Evolutionary conservation across 1,139 yeast genomes (phyloP), one percentile per base, ranked within the genome.

Genomic region (Geotrichum siamense): DNA sequence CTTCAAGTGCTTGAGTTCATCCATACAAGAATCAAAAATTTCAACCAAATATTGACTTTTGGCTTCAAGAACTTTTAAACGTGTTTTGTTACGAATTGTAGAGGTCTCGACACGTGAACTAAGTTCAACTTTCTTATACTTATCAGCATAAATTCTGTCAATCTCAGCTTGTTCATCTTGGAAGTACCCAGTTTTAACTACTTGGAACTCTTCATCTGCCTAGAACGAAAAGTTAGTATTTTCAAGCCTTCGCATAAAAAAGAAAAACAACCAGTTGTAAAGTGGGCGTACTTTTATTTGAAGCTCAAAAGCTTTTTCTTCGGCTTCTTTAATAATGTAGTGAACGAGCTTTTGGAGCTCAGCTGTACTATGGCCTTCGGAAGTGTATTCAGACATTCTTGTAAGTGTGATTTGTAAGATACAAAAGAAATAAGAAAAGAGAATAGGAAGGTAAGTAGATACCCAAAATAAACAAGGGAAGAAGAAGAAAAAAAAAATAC

Each of bases 341-440:
- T 94, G 91, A 65, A 91, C 95, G 96, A 93, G 91, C 74, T 91
- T 91, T 67, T 82, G 80, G 68, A 91, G 86, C 72, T 91, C 98
- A 56, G 87, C 85, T 62, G 82, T 87, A 58, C 32, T 38, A 26
- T 42, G 41, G 20, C 28, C 34, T 4, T 16, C 34, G 44, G 47
- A 16, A 38, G 36, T 15, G 17, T 12, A 10, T 27, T 19, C 17
- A 40, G 39, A 10, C 41, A 31, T 52, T 51, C 21, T 28, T 6
- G 31, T 16, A 16, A 16, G 12, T 12, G 8, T 5, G 4, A 16
- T 4, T 30, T 17, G 34, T 5, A 5, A 21, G 5, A 30, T 5
- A 12, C 5, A 28, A 28, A 16, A 28, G 13, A n/a, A 28, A 5
- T 6, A 28, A 28, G 13, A 12, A 16, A n/a, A 16, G 13, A 28